These are phyloP conservation scores for Aureobasidium zeae DNA, from an alignment of 2,329 filamentous ascomycete species.

Conservation along the genomic window DNA sequence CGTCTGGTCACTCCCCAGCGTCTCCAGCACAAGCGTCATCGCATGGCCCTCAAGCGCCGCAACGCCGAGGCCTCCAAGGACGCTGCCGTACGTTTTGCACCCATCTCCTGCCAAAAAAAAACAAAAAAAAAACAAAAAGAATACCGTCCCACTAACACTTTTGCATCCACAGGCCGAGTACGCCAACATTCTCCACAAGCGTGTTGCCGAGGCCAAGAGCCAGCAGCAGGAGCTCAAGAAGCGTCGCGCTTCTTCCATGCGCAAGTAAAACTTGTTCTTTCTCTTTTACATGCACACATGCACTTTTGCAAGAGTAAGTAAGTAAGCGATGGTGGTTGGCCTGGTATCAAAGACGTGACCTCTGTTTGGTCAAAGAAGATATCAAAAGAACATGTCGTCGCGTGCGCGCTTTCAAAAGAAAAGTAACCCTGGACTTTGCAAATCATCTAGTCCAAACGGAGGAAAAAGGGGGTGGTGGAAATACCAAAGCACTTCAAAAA, in stretches of 20 bases:
- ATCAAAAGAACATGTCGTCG: too few species aligned
- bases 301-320: too few species aligned
- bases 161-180: slow-evolving; percentile 73
- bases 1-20: slow-evolving; percentile 98
- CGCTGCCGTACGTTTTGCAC: slow-evolving; percentile 69
- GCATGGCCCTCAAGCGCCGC: slow-evolving; percentile 95
- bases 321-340: too few species aligned
- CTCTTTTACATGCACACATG: too few species aligned
- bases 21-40: slow-evolving; percentile 99
- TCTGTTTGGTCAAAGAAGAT: too few species aligned
- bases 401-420: too few species aligned
- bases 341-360: too few species aligned
- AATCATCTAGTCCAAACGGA: too few species aligned
- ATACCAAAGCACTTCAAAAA: too few species aligned
- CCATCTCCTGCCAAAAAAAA: neutral
- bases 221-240: slow-evolving; percentile 91
- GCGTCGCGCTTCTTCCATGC: slow-evolving; percentile 92
- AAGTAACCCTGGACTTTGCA: too few species aligned
- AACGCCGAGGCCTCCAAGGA: slow-evolving; percentile 96
- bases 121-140: too few species aligned
- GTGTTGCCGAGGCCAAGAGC: slow-evolving; percentile 90
- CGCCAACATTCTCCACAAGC: slow-evolving; percentile 90
- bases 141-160: slow-evolving; percentile 30
- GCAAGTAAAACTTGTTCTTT: slow-evolving; percentile 51
- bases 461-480: too few species aligned